phyloP scores from a whole-genome alignment of 805 yeast genomes.

The Teunomyces kruisii region DNA sequence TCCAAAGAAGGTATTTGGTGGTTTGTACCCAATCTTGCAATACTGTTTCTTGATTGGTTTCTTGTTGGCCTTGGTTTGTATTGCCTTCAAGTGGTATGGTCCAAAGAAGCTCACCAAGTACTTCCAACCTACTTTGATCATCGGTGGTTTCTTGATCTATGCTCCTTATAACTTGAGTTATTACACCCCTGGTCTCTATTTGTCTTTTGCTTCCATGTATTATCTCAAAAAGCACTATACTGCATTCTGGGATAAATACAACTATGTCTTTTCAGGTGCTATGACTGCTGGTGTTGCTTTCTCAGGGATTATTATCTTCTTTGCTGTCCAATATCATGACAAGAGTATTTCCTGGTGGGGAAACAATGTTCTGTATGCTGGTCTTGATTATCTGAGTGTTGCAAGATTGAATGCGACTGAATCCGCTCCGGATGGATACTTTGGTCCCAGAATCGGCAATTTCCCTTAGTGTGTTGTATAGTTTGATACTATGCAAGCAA shows the following conservation, averaged over 20 bases:
- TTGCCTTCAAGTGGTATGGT: slow-evolving; percentile 13
- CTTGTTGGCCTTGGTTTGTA: slow-evolving; percentile 21
- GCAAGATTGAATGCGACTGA: slow-evolving; percentile 14
- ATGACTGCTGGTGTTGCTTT: slow-evolving; percentile 37
- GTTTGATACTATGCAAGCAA: neutral
- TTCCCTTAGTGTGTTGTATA: slow-evolving; percentile 13
- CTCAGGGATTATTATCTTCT: slow-evolving; percentile 34
- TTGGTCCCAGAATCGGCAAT: slow-evolving; percentile 32
- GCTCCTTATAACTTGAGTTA: slow-evolving; percentile 37
- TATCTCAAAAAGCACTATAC: slow-evolving; percentile 26
- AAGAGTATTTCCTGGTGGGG: slow-evolving; percentile 35
- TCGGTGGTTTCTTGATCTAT: slow-evolving; percentile 30
- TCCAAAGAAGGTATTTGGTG: slow-evolving; percentile 29
- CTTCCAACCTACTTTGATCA: slow-evolving; percentile 35
- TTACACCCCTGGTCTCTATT: slow-evolving; percentile 28
- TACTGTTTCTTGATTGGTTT: slow-evolving; percentile 36
- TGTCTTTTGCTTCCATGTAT: slow-evolving; percentile 26
- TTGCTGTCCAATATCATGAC: slow-evolving; percentile 35
- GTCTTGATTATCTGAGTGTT: slow-evolving; percentile 30
- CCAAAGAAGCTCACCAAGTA: slow-evolving; percentile 20
- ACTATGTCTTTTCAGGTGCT: slow-evolving; percentile 30
- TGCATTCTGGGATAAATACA: slow-evolving; percentile 38
- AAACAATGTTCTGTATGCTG: slow-evolving; percentile 25
- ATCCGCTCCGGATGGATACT: slow-evolving; percentile 32
- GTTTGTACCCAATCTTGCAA: slow-evolving; percentile 33